Conservation (phyloP, 106 monocot genomes). For the Alisma plantagoaquatica region DNA sequence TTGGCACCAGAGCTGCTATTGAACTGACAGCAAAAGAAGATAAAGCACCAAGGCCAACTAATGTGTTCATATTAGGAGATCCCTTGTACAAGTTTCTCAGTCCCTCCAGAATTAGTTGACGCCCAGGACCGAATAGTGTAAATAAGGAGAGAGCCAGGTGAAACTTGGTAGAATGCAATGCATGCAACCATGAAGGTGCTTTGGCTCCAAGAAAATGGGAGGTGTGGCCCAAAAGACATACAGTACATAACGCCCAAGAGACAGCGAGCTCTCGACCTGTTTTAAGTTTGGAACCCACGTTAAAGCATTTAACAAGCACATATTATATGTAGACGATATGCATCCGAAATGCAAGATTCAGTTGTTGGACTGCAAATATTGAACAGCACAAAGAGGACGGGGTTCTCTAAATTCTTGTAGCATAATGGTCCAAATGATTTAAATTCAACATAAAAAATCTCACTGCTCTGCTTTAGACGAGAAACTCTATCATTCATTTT, state of each 20-base stretch:
- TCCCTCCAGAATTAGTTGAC: slow-evolving; percentile 83
- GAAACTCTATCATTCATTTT: slow-evolving; percentile 77
- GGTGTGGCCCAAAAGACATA: slow-evolving; percentile 79
- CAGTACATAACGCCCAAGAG: slow-evolving; percentile 97
- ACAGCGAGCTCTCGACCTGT: slow-evolving; percentile 91
- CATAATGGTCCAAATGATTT: background rate
- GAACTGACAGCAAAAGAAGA: slow-evolving; percentile 94
- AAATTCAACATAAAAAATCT: slow-evolving; percentile 7
- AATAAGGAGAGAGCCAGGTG: slow-evolving; percentile 86
- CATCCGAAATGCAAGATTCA: too few relatives aligned
- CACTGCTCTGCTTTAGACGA: slow-evolving; percentile 84
- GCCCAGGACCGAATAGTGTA: slow-evolving; percentile 82
- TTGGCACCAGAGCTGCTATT: slow-evolving; percentile 70
- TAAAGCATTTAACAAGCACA: too few relatives aligned
- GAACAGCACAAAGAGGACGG: too few relatives aligned
- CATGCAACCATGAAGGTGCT: slow-evolving; percentile 68
- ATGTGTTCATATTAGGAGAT: slow-evolving; percentile 95
- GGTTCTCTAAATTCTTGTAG: too few relatives aligned
- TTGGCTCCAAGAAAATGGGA: slow-evolving; percentile 67
- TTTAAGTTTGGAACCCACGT: slow-evolving; percentile 1
- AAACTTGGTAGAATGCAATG: slow-evolving; percentile 67
- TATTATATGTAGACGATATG: too few relatives aligned
- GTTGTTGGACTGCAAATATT: too few relatives aligned
- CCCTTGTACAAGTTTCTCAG: slow-evolving; percentile 65
- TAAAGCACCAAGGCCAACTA: slow-evolving; percentile 97